Evolutionary conservation across 352 stramenopile genomes (phyloP), one percentile per base, ranked within the genome.

Genomic region (Sclerospora graminicola): DNA sequence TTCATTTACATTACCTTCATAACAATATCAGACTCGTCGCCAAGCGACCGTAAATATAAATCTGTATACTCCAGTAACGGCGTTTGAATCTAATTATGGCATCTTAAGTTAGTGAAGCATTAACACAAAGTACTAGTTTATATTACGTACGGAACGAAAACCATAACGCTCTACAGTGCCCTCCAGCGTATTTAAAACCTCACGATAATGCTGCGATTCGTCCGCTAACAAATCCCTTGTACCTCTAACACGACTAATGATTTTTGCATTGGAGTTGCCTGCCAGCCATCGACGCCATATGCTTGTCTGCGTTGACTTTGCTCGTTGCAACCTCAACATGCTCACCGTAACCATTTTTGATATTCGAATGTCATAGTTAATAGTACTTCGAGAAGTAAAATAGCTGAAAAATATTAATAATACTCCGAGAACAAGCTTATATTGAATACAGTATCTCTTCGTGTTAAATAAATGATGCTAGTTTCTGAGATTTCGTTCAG

Each of bases 41-140:
- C 82, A 19, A 94, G 58, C 36, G 80, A 90, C 10, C 80, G 67
- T 32, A 61, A 72, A 51, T 85, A 94, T 28, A 94, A 46, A 27
- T 94, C 76, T 33, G 80, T 92, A 55, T 88, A 88, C 66, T 94
- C 82, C n/a, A 94, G 43, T 52, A 87, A 30, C 37, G 82, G 82
- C 33, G 78, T 91, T 27, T 92, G 82, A 19, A 91, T 81, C 74
- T 89, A 37, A 10, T 8, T 8, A 38, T 15, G 40, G 23, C 28
- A 9, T 5, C 31, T n/a, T 8, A 50, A 18, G 28, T 9, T 15
- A 27, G 13, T 0, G 1, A 14, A 5, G 16, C 30, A n/a, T 7
- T n/a, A 5, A 30, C 2, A 41, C 11, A 14, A 18, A 35, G 5
- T 43, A 24, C 24, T 2, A n/a, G 19, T 14, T 14, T 24, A 33